Percentiles rank a stretch among this genome's conserved stretches.
Conservation (phyloP, 305 asterid genomes). For the Solanum aculeatissimum region DNA sequence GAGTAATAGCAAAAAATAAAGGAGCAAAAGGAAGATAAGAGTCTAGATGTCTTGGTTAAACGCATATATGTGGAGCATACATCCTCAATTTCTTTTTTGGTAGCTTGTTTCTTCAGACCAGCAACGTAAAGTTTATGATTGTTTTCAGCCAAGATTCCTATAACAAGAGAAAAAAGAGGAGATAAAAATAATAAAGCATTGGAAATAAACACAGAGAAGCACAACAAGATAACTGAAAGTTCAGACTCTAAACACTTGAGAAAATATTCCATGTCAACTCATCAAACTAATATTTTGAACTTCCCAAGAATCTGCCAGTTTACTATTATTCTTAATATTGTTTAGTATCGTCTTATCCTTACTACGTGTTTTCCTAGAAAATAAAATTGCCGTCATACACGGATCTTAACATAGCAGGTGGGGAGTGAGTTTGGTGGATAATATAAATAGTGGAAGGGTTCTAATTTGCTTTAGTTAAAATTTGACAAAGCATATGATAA, state of each 20-base stretch:
- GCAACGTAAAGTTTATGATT: constrained; percentile 69
- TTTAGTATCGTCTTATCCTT: neutral
- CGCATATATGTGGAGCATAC: constrained; percentile 23
- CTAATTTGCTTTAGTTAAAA: neutral
- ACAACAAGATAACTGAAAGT: neutral
- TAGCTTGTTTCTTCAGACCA: constrained; percentile 59
- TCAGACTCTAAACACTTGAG: neutral
- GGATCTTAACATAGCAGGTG: neutral
- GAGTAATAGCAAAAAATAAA: neutral
- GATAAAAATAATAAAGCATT: neutral
- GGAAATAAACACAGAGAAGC: neutral
- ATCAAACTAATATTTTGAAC: constrained; percentile 48
- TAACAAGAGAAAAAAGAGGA: constrained; percentile 1
- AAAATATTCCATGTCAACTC: neutral
- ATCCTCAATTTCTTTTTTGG: constrained; percentile 59
- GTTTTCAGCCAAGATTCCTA: constrained; percentile 37
- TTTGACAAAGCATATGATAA: neutral
- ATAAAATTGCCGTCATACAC: neutral
- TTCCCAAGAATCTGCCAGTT: constrained; percentile 48
- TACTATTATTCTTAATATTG: neutral
- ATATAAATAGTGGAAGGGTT: neutral
- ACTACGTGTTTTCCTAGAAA: neutral
- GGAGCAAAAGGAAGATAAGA: neutral
- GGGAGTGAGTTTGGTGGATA: neutral
- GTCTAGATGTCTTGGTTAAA: neutral